Conservation (phyloP, 2,329 filamentous ascomycete species). For the Arthrobotrys entomopaga region DNA sequence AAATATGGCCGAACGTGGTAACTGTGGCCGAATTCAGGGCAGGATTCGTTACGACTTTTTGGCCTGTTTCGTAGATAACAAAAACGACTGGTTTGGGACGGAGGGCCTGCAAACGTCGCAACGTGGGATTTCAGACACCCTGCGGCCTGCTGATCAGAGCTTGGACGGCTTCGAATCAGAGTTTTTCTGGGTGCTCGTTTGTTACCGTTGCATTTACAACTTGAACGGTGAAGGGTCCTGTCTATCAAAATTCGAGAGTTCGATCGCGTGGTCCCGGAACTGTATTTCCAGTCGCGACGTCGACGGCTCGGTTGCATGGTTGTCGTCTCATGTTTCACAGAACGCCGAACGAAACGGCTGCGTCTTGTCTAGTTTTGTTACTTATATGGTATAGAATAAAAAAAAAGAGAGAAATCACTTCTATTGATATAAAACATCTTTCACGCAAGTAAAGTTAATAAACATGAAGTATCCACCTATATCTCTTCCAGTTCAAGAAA, state of each 20-base stretch:
- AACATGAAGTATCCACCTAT: constrained; percentile 36
- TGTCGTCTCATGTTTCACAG: too few relatives aligned
- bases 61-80: constrained; percentile 47
- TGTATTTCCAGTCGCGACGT: too few relatives aligned
- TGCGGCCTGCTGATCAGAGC: too few relatives aligned
- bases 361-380: too few relatives aligned
- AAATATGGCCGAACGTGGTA: background rate
- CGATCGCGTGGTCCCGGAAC: too few relatives aligned
- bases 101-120: constrained; percentile 30
- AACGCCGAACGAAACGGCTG: too few relatives aligned
- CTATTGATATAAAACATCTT: constrained; percentile 8
- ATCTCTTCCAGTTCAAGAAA: constrained; percentile 8
- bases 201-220: constrained; percentile 9
- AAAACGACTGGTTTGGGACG: constrained; percentile 18
- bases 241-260: background rate
- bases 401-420: constrained; percentile 8
- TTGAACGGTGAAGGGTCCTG: background rate
- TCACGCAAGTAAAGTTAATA: constrained; percentile 34
- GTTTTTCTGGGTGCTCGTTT: background rate
- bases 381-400: too few relatives aligned
- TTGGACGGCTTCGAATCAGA: too few relatives aligned
- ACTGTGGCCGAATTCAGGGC: constrained; percentile 31
- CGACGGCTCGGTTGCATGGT: too few relatives aligned
- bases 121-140: constrained; percentile 25
- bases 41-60: background rate